Conservation (phyloP, 495 filamentous ascomycete genomes). For the Rhizodiscina lignyota region DNA sequence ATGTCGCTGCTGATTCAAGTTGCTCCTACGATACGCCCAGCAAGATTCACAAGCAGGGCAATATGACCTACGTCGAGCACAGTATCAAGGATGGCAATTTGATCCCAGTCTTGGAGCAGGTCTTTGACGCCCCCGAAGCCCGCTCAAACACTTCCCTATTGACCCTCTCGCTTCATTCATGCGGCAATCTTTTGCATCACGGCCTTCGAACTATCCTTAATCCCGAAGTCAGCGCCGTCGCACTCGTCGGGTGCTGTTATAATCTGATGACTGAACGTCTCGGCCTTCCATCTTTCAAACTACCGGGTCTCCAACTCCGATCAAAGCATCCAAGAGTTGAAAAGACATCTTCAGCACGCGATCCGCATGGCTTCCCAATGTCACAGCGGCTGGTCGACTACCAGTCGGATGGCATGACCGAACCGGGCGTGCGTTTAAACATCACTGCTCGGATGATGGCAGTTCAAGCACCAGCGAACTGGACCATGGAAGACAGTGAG, state of each 20-base stretch:
- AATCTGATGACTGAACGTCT: constrained; percentile 86
- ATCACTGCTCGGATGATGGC: constrained; percentile 97
- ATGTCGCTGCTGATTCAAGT: neutral
- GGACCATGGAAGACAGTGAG: constrained; percentile 65
- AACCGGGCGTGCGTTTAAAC: constrained; percentile 58
- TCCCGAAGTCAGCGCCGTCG: constrained; percentile 67
- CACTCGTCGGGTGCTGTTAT: constrained; percentile 95
- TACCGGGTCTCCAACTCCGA: constrained; percentile 35
- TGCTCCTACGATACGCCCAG: neutral
- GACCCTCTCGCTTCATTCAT: constrained; percentile 90
- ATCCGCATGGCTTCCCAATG: constrained; percentile 90
- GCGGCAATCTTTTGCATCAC: constrained; percentile 92
- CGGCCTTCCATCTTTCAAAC: constrained; percentile 71
- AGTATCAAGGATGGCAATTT: constrained; percentile 31
- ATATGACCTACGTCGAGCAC: constrained; percentile 37
- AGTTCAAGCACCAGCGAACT: constrained; percentile 85
- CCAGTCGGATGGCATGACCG: constrained; percentile 6
- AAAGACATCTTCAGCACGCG: constrained; percentile 42
- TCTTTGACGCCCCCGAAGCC: constrained; percentile 3
- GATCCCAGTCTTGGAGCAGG: constrained; percentile 14
- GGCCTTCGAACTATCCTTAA: constrained; percentile 78
- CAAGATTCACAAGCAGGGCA: constrained; percentile 20
- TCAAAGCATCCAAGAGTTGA: constrained; percentile 42
- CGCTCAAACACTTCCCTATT: constrained; percentile 31
- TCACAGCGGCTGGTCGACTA: constrained; percentile 51